Conservation (phyloP, 148 eudicot species). For the Salicornia ramosissima region DNA sequence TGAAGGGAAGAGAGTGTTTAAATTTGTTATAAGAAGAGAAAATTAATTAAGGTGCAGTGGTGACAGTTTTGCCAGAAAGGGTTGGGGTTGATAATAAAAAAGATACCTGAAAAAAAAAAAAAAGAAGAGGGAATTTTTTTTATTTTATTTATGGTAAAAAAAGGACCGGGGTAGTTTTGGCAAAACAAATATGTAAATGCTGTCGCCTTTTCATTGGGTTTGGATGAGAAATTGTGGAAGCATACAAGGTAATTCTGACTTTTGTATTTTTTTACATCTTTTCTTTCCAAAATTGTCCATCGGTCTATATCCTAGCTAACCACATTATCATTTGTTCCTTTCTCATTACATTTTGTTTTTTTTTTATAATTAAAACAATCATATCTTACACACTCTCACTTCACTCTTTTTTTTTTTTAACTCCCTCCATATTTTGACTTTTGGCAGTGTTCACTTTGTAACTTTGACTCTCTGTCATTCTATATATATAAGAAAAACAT, state of each 20-base stretch:
- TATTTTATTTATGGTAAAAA: neutral
- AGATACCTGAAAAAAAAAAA: neutral
- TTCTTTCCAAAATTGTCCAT: slow-evolving; percentile 8
- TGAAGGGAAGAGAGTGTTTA: slow-evolving; percentile 3
- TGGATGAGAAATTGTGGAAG: neutral
- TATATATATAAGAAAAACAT: no score
- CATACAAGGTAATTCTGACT: neutral
- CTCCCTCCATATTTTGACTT: no score
- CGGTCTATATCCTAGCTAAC: neutral
- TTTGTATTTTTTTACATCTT: neutral
- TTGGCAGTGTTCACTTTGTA: no score
- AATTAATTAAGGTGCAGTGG: no score
- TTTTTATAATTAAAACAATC: neutral
- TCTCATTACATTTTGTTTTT: neutral
- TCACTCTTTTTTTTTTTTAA: no score
- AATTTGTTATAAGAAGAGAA: neutral
- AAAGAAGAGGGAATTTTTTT: neutral
- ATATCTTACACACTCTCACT: no score
- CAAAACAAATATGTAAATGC: neutral
- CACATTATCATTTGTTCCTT: neutral
- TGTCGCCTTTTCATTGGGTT: slow-evolving; percentile 10
- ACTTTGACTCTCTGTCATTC: no score
- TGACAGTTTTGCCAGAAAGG: neutral
- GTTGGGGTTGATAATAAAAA: neutral
- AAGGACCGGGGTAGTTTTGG: slow-evolving; percentile 11